A percentile compares a stretch with the other conserved stretches of the same genome.
phyloP scores from a whole-genome alignment of 2,329 filamentous ascomycete species.

The Blastomyces silverae region DNA sequence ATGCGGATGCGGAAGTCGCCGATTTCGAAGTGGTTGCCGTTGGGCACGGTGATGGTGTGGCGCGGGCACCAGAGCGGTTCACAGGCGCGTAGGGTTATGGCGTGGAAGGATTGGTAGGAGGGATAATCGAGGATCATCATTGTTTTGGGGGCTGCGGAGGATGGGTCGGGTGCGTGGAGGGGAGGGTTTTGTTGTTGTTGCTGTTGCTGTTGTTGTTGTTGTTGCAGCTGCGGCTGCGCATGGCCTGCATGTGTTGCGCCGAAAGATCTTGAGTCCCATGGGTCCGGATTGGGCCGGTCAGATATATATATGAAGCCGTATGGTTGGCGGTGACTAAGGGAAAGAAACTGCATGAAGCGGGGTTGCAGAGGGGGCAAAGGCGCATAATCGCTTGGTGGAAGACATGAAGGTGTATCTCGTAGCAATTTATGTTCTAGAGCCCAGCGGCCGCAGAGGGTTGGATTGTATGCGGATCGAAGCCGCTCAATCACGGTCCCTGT shows the following conservation, averaged over 20 bases:
- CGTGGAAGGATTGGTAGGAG: constrained; percentile 33
- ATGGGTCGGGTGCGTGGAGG: constrained; percentile 13
- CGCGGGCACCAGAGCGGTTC: constrained; percentile 41
- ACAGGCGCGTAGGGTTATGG: constrained; percentile 38
- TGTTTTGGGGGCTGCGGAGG: constrained; percentile 25
- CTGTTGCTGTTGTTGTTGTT: neutral
- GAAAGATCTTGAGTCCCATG: constrained; percentile 16
- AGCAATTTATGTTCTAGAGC: constrained; percentile 39
- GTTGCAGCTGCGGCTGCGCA: neutral
- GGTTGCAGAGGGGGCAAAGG: constrained; percentile 29
- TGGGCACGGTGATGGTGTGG: constrained; percentile 33
- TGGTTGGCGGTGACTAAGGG: constrained; percentile 35
- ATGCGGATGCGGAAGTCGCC: constrained; percentile 40
- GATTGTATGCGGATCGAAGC: constrained; percentile 35
- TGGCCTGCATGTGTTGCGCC: neutral
- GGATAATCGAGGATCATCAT: constrained; percentile 37
- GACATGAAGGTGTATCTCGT: constrained; percentile 38
- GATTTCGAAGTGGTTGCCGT: constrained; percentile 38
- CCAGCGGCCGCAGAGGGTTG: constrained; percentile 36
- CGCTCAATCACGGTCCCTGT: constrained; percentile 33
- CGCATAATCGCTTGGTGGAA: constrained; percentile 31
- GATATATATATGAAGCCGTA: constrained; percentile 41
- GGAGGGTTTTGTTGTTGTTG: constrained; percentile 8
- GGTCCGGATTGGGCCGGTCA: constrained; percentile 22
- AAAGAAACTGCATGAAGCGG: constrained; percentile 41